Conservation (phyloP, 2,329 filamentous ascomycete genomes). For the Calonectria hongkongensis region DNA sequence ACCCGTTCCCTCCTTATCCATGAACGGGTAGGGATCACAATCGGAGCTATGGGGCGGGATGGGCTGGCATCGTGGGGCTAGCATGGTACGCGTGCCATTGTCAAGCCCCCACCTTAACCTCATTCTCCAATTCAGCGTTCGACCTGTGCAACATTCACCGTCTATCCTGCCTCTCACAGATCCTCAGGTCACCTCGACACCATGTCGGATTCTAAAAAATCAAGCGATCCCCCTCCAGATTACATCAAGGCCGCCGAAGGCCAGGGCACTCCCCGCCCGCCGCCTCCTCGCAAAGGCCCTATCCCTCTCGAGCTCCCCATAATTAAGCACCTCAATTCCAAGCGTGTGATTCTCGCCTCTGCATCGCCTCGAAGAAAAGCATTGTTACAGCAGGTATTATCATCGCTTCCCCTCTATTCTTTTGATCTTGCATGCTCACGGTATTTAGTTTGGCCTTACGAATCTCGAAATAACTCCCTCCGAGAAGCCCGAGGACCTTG, state of each 20-base stretch:
- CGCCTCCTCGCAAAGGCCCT: slow-evolving; percentile 69
- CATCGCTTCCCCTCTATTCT: too few species aligned
- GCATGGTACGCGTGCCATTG: slow-evolving; percentile 46
- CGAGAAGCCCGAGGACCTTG: slow-evolving; percentile 87
- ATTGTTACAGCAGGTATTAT: slow-evolving; percentile 81
- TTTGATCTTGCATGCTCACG: slow-evolving; percentile 35
- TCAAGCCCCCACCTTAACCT: slow-evolving; percentile 53
- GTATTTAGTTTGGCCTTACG: slow-evolving; percentile 81
- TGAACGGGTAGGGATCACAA: slow-evolving; percentile 20
- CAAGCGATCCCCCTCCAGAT: slow-evolving; percentile 66
- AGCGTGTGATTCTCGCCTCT: slow-evolving; percentile 92
- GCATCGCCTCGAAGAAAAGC: slow-evolving; percentile 89
- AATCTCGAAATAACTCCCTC: slow-evolving; percentile 91
- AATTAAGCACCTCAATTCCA: slow-evolving; percentile 83
- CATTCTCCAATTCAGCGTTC: slow-evolving; percentile 42
- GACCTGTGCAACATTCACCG: slow-evolving; percentile 37
- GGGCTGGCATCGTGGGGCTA: slow-evolving; percentile 47
- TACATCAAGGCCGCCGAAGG: slow-evolving; percentile 65
- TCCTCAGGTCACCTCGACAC: slow-evolving; percentile 29
- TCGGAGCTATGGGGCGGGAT: slow-evolving; percentile 40
- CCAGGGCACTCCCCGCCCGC: slow-evolving; percentile 57
- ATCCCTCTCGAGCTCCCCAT: slow-evolving; percentile 87
- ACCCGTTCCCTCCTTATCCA: not conserved
- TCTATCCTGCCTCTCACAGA: slow-evolving; percentile 26
- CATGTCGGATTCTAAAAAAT: slow-evolving; percentile 56